phyloP scores from a whole-genome alignment of 2,329 filamentous ascomycete species.

The Penicillium capsulatum region DNA sequence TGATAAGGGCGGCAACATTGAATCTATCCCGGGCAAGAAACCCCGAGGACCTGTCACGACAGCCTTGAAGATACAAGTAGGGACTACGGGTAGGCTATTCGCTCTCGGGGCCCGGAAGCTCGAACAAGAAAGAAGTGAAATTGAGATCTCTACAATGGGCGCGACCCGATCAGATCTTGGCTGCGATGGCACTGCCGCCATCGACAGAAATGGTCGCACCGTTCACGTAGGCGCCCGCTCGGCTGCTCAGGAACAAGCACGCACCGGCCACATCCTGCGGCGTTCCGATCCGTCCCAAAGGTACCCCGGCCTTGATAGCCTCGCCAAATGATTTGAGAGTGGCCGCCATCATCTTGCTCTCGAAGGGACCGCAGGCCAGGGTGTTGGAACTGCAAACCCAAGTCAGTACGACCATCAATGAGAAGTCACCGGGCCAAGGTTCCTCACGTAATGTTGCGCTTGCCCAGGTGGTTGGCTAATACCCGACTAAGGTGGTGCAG shows the following conservation, averaged over 20 bases:
- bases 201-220: slow-evolving; percentile 62
- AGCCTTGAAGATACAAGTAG: too few relatives aligned
- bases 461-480: slow-evolving; percentile 49
- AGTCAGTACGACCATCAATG: neutral
- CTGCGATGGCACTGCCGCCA: slow-evolving; percentile 48
- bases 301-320: slow-evolving; percentile 53
- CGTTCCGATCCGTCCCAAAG: slow-evolving; percentile 62
- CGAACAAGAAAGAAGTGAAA: neutral
- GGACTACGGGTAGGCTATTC: too few relatives aligned
- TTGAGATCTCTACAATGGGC: neutral
- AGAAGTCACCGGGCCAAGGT: slow-evolving; percentile 29
- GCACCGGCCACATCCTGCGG: slow-evolving; percentile 67
- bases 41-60: slow-evolving; percentile 1
- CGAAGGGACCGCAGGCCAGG: slow-evolving; percentile 64
- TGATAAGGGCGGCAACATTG: slow-evolving; percentile 5
- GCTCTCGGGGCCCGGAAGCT: neutral
- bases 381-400: slow-evolving; percentile 52
- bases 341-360: slow-evolving; percentile 53
- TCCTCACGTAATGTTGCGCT: slow-evolving; percentile 52
- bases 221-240: slow-evolving; percentile 63
- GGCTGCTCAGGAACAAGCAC: slow-evolving; percentile 65
- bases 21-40: neutral
- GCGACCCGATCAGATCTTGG: slow-evolving; percentile 35
- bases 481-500: slow-evolving; percentile 52
- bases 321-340: slow-evolving; percentile 50